phyloP scores from a whole-genome alignment of 768 basidiomycete genomes.

The Guyanaporus albipodus region DNA sequence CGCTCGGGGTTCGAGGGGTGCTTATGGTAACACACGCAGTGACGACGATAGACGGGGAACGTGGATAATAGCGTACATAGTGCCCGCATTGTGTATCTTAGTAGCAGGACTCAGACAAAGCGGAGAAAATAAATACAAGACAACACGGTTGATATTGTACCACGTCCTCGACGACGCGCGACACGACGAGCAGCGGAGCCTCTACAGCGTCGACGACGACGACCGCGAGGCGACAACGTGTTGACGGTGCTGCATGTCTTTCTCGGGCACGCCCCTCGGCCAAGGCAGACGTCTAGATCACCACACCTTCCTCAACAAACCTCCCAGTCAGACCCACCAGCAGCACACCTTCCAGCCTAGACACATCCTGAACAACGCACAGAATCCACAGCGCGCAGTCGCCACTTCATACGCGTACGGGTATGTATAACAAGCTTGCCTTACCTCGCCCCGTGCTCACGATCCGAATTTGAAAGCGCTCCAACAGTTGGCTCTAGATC shows the following conservation, averaged over 20 bases:
- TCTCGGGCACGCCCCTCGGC: constrained; percentile 77
- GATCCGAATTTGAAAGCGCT: constrained; percentile 39
- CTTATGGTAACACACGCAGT: constrained; percentile 13
- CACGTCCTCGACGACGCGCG: constrained; percentile 6
- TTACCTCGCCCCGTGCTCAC: constrained; percentile 17
- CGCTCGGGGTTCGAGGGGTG: constrained; percentile 22
- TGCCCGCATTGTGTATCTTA: constrained; percentile 19
- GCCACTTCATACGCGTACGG: constrained; percentile 70
- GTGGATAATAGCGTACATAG: constrained; percentile 23
- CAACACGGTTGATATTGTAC: constrained; percentile 21
- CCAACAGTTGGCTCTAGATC: constrained; percentile 54
- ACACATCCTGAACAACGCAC: constrained; percentile 19
- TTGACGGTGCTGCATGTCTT: constrained; percentile 60
- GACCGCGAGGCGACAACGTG: constrained; percentile 20
- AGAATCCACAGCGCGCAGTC: constrained; percentile 38
- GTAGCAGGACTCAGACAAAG: constrained; percentile 6
- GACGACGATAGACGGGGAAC: constrained; percentile 10
- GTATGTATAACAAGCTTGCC: constrained; percentile 35
- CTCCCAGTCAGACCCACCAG: constrained; percentile 28
- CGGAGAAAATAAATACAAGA: constrained; percentile 19
- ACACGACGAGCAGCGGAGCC: constrained; percentile 11
- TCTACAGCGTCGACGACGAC: background rate
- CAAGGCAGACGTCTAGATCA: constrained; percentile 87
- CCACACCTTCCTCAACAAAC: constrained; percentile 69
- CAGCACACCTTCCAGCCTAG: constrained; percentile 28